phyloP scores from a whole-genome alignment of 768 basidiomycete species.

The Tremella mesenterica region DNA sequence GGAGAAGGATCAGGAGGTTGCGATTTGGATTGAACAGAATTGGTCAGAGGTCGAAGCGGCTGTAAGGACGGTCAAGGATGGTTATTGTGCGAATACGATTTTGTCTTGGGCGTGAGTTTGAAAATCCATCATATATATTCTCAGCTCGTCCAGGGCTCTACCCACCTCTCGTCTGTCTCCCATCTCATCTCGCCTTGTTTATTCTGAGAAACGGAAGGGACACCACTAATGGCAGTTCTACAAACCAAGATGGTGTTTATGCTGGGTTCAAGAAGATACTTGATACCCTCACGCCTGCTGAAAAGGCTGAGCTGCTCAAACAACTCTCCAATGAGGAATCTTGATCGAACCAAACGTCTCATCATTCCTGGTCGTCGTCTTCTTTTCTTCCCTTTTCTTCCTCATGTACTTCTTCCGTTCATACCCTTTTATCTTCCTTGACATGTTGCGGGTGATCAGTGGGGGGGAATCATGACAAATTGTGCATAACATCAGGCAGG shows the following conservation, averaged over 20 bases:
- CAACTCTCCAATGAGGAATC: conserved; percentile 11
- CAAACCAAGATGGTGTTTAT: conserved; percentile 35
- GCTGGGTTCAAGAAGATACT: conserved; percentile 33
- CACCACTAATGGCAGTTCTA: conserved; percentile 10
- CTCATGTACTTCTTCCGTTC: conserved; percentile 31
- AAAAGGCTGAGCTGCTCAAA: conserved; percentile 23
- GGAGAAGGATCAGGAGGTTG: conserved; percentile 24
- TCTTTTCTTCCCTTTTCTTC: conserved; percentile 34
- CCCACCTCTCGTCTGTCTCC: background rate
- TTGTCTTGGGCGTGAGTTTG: conserved; percentile 37
- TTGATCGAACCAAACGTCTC: conserved; percentile 15
- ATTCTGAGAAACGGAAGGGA: no score
- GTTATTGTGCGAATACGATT: conserved; percentile 31
- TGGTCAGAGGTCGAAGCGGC: conserved; percentile 22
- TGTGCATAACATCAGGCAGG: no score
- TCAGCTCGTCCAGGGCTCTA: no score
- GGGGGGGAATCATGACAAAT: no score
- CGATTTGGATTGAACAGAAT: conserved; percentile 29
- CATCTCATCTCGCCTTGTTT: no score
- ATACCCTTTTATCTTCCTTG: conserved; percentile 28
- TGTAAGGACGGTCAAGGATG: conserved; percentile 25
- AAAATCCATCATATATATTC: no score
- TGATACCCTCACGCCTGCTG: conserved; percentile 24
- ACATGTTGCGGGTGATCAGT: no score
- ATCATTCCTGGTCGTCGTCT: conserved; percentile 16